Base-by-base conservation (phyloP, 139 green algal species). In the Dunaliella sp. region DNA sequence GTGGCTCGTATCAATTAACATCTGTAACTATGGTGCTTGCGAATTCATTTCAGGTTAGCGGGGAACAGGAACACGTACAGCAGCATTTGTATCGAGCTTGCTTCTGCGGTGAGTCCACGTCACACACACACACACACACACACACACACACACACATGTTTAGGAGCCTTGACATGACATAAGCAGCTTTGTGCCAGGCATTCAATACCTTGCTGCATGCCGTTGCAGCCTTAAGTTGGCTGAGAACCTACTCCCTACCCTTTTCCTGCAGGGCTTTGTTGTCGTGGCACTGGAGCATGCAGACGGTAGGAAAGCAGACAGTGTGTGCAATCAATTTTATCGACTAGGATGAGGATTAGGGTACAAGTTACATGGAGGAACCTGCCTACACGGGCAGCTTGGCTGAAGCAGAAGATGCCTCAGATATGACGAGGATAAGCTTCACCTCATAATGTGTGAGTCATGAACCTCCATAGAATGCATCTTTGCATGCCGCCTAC, bases 201-300 rank as follows among this genome's bases (percentile, higher is more conserved):
- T 21, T 24, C 21, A 21, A n/a, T n/a, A n/a, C n/a, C n/a, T n/a
- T n/a, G n/a, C n/a, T n/a, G n/a, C n/a, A n/a, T n/a, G n/a, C n/a
- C n/a, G n/a, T n/a, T n/a, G n/a, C n/a, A n/a, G n/a, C n/a, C n/a
- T n/a, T n/a, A n/a, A n/a, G n/a, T n/a, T n/a, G n/a, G n/a, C n/a
- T n/a, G n/a, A 33, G 30, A 36, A 22, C 73, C 26, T 3, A 3
- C 26, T 31, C 80, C 3, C 26, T 16, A 22, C 38, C 3, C 0
- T 24, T 36, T 34, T 38, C n/a, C 26, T 82, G 36, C 81, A 92
- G 89, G 91, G 94, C 7, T 95, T 92, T 82, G 76, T 94, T 26
- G 94, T 96, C 21, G 77, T 94, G 82, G 90, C 93, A 2, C 36
- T 96, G 74, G 94, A 96, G 87, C 94, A 96, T 83, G 83, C 89